Conservation (phyloP, 495 filamentous ascomycete genomes). For the Podospora didyma region DNA sequence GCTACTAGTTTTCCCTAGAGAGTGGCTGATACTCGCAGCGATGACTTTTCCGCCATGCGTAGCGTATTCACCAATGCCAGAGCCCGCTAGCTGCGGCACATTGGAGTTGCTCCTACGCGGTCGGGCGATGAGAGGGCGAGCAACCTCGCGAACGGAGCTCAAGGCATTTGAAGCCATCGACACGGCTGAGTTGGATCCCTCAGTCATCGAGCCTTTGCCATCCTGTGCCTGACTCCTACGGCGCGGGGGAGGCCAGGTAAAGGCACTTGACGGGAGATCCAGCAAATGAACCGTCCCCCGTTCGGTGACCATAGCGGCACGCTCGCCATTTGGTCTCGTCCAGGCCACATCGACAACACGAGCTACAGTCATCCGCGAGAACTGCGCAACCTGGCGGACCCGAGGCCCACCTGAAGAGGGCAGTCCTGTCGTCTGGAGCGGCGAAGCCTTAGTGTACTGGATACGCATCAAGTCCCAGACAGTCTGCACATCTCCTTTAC, state of each 20-base stretch:
- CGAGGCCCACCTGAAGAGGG: slow-evolving; percentile 33
- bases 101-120: slow-evolving; percentile 47
- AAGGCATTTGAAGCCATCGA: slow-evolving; percentile 57
- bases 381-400: slow-evolving; percentile 80
- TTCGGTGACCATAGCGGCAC: slow-evolving; percentile 80
- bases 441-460: slow-evolving; percentile 49
- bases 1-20: slow-evolving; percentile 73
- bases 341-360: slow-evolving; percentile 87
- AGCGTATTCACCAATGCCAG: slow-evolving; percentile 65
- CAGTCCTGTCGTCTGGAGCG: slow-evolving; percentile 38
- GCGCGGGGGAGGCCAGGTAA: slow-evolving; percentile 84
- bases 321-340: slow-evolving; percentile 75
- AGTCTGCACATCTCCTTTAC: slow-evolving; percentile 86
- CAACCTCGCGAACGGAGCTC: slow-evolving; percentile 60
- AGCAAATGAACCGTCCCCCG: slow-evolving; percentile 92
- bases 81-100: slow-evolving; percentile 38
- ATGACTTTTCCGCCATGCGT: slow-evolving; percentile 73
- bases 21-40: slow-evolving; percentile 77
- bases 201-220: slow-evolving; percentile 30
- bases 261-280: slow-evolving; percentile 76
- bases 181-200: slow-evolving; percentile 45
- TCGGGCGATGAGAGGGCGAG: slow-evolving; percentile 43
- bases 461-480: slow-evolving; percentile 90
- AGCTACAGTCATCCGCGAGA: slow-evolving; percentile 85
- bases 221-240: slow-evolving; percentile 47